Evolutionary conservation across 305 asterid genomes (phyloP), one percentile per base, ranked within the genome.

Genomic region (Plantago lanceolata): DNA sequence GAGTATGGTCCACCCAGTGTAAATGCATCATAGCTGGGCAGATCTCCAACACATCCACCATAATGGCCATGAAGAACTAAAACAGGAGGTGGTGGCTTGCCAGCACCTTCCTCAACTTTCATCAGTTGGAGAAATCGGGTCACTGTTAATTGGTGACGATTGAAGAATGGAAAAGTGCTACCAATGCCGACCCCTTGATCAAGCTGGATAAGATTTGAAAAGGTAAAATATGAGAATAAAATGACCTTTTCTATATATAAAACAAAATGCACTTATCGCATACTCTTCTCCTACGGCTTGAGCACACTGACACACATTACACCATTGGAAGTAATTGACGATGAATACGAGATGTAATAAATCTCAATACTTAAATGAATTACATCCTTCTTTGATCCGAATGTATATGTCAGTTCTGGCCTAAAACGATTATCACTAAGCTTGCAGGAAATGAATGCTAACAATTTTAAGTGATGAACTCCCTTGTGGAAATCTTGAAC

Each of bases 111-210:
- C 78, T 88, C 90, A 20, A 86, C 96, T 75, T 82, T 68, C 78
- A 68, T 90, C 75, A 94, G 65, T 69, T 81, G 96, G 70, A 94
- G 57, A 73, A 90, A 94, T 67, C 73, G 84, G 5, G 97, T 87
- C 33, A 81, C 37, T 19, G 99, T 90, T 75, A 94, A 64, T 69
- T 90, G 96, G 82, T 87, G 96, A 18, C 99, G 94, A 71, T 94
- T 94, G 68, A 94, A 94, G 82, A 94, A 72, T 4, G 97, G 96
- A 59, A 76, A 74, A 67, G 83, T 90, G 76, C 86, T 90, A 43
- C 99, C 99, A 9, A 88, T 66, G 21, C 97, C 97, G 56, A 90
- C 74, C 68, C 99, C 97, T 88, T 94, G 99, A 68, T 94, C 99
- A 67, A 94, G 79, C 99, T 94, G 93, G 73, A 69, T 0, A 60